Evolutionary conservation across 768 basidiomycete genomes (phyloP), one percentile per base, ranked within the genome.

Genomic region (Amanita rimosa): DNA sequence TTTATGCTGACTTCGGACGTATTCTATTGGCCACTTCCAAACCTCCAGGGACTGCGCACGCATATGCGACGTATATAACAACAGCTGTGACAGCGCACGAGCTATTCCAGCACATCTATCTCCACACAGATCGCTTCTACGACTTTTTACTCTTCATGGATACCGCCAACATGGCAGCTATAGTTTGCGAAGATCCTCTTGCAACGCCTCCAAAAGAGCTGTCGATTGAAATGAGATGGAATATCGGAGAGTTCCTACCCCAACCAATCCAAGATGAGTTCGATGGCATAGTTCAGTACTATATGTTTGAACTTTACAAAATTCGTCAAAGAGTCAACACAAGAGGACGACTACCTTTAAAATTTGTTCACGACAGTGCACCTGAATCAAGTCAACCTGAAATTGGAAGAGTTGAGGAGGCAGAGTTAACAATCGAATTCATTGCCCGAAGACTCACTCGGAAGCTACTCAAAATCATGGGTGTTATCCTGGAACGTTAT

Each of bases 101-200:
- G 54, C 73, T 99, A 11, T 99, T 99, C 72, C 86, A 94, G 57
- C 91, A 96, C 52, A 73, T 98, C 24, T 85, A 85, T 60, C 75
- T 99, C 51, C 74, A 84, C 39, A 85, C 92, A 16, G 82, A 87
- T 22, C 77, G 84, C 4, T 96, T 85, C 67, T 99, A 94, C 67
- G 92, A 98, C 66, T 91, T 88, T 60, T 67, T 98, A 7, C 69
- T 97, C 22, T 95, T 90, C 75, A 92, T 98, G 92, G 96, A 99
- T 65, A 73, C 81, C 10, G 89, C 91, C 24, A 99, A 98, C 63
- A 79, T 84, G 60, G 90, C 85, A 14, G 93, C 89, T 1, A 75
- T 98, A 48, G 75, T 91, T n/a, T 92, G 88, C 58, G 78, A 85
- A 57, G 73, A 92, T 54, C 84, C 90, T 0, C 60, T 79, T 16